phyloP scores from a whole-genome alignment of 2,329 filamentous ascomycete genomes.

The Graphiopsis chlorocephala region DNA sequence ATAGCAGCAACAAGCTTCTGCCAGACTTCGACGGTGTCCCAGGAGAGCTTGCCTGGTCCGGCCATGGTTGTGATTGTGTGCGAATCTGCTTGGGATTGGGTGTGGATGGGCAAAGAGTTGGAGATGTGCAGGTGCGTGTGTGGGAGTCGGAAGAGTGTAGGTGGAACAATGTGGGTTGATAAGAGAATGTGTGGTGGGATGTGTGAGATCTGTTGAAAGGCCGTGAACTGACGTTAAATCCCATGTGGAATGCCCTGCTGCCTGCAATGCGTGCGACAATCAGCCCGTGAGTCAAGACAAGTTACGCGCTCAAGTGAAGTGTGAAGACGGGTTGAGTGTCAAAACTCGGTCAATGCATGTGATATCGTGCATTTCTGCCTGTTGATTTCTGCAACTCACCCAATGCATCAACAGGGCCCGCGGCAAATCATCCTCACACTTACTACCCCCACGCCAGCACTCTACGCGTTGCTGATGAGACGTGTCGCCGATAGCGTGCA shows the following conservation, averaged over 20 bases:
- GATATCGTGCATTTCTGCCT: slow-evolving; percentile 10
- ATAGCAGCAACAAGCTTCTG: slow-evolving; percentile 42
- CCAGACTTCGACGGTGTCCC: slow-evolving; percentile 16
- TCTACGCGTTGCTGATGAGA: neutral
- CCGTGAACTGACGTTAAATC: slow-evolving; percentile 3
- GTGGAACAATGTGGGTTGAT: neutral
- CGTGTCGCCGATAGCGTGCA: neutral
- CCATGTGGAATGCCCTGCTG: neutral
- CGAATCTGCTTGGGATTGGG: neutral
- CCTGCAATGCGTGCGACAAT: slow-evolving; percentile 2
- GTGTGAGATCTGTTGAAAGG: neutral
- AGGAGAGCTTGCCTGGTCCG: slow-evolving; percentile 7
- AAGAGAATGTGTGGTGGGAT: neutral
- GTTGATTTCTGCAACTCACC: slow-evolving; percentile 12
- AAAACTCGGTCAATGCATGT: neutral
- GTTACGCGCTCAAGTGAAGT: neutral
- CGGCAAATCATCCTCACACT: neutral
- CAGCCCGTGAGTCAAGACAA: neutral
- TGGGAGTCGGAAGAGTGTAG: neutral
- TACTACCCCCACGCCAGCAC: neutral
- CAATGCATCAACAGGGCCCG: neutral
- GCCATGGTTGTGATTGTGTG: neutral
- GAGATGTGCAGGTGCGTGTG: neutral
- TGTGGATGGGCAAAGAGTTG: neutral
- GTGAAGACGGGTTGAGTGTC: neutral